These are phyloP conservation scores for Mucor circinelloides DNA, from an alignment of 371 early-diverging fungal species.

Conservation along the genomic window DNA sequence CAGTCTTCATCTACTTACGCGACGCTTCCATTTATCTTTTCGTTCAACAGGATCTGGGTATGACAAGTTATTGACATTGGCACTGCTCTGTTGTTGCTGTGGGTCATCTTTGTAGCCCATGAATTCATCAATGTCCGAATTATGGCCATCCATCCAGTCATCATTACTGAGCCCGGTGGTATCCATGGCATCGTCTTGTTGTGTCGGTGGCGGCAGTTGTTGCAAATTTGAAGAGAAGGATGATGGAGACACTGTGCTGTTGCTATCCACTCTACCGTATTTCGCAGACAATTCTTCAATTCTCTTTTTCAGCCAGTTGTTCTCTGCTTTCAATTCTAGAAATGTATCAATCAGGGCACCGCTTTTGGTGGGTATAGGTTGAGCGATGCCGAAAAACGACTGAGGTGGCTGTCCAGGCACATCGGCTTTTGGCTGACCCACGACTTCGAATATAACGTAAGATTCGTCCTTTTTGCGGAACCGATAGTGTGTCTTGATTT, in stretches of 20 bases:
- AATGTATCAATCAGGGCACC: conserved; percentile 56
- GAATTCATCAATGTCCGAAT: conserved; percentile 5
- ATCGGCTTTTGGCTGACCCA: conserved; percentile 50
- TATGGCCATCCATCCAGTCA: conserved; percentile 11
- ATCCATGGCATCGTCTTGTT: not conserved
- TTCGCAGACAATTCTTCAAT: conserved; percentile 35
- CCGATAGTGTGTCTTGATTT: conserved; percentile 49
- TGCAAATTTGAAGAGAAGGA: not conserved
- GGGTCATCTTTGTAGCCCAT: conserved; percentile 9
- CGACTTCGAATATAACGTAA: conserved; percentile 50
- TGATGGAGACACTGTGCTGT: not conserved
- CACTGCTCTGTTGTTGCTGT: not conserved
- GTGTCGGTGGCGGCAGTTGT: not conserved
- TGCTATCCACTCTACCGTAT: conserved; percentile 6
- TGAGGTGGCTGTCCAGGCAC: conserved; percentile 32
- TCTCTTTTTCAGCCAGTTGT: conserved; percentile 46
- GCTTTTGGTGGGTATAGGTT: conserved; percentile 52
- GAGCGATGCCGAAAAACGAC: conserved; percentile 57
- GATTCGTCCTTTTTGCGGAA: conserved; percentile 56
- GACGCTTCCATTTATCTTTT: conserved; percentile 29
- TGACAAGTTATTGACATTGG: not conserved
- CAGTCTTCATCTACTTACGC: conserved; percentile 13
- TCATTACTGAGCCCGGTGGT: not conserved
- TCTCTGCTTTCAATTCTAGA: conserved; percentile 59
- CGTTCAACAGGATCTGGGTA: conserved; percentile 6